These are phyloP conservation scores for Pholiota microspora DNA, from an alignment of 768 basidiomycete genomes.

Conservation along the genomic window DNA sequence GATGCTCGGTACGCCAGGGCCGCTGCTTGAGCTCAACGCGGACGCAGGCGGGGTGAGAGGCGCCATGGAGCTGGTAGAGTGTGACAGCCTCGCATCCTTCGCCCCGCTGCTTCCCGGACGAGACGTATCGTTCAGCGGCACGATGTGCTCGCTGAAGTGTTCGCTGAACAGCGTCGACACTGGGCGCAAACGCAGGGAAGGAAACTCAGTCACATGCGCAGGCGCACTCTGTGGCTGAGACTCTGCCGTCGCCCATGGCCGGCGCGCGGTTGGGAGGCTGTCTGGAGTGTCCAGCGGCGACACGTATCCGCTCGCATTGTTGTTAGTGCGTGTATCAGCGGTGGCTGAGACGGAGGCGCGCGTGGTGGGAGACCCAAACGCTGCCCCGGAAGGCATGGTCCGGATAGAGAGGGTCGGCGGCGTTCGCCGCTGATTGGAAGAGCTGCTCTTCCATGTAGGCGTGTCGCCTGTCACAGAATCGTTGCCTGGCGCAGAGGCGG, in stretches of 20 bases:
- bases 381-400: conserved; percentile 14
- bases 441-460: conserved; percentile 5
- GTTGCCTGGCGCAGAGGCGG: conserved; percentile 13
- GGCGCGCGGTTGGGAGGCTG: conserved; percentile 9
- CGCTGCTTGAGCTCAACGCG: neutral
- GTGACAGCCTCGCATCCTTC: neutral
- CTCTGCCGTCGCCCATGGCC: conserved; percentile 21
- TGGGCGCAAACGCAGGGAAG: conserved; percentile 67
- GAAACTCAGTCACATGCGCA: conserved; percentile 58
- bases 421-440: conserved; percentile 21
- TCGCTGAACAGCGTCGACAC: conserved; percentile 75
- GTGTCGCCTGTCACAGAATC: conserved; percentile 7
- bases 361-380: neutral
- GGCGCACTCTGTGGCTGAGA: conserved; percentile 60
- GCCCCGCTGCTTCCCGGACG: neutral
- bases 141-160: conserved; percentile 56
- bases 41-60: conserved; percentile 32
- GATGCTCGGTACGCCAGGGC: neutral
- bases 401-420: conserved; percentile 44
- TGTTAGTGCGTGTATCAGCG: neutral
- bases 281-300: neutral
- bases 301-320: neutral
- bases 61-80: neutral
- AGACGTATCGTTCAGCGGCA: conserved; percentile 13
- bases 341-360: neutral